Base-by-base conservation (phyloP, 768 basidiomycete genomes). In the Lepiota brunneoincarnata region DNA sequence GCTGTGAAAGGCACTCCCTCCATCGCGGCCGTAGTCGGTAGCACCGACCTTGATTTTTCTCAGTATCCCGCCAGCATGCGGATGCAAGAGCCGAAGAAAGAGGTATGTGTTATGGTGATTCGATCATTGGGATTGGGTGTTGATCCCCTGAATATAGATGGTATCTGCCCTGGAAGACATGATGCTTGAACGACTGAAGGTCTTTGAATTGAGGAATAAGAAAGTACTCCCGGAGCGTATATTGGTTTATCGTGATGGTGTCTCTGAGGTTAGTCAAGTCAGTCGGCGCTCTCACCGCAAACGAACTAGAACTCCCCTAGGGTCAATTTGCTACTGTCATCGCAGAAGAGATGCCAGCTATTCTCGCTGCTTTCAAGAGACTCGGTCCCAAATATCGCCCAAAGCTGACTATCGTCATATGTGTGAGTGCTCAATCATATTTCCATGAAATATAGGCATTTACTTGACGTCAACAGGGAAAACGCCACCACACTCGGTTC, bases 21-120 rank as follows among this genome's bases (percentile, higher is more conserved):
- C 1, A 86, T 93, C 55, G 89, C 89, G 0, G 91, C 89, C 4
- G 88, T 92, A n/a, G 91, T 92, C 4, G 91, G 84, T 1, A 92
- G 84, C 57, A 72, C 79, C 21, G 91, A 93, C 61, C 51, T 56
- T 3, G 66, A 75, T 2, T 91, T 78, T 60, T 81, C 78, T 0
- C 89, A 91, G 47, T 92, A 77, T 67, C 91, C 91, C 0, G 87
- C 82, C 1, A 89, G 87, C 57, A 68, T 93, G 72, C 72, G 79
- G 50, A 77, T 89, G 11, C 91, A 93, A 59, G 79, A 86, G 66
- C 72, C 79, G 4, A 86, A 78, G 74, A 86, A 91, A 70, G 91
- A 93, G 81, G 90, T 84, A 55, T 43, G 69, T 31, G 31, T 31
- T 31, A 31, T 31, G 11, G 31, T 9, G 6, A 9, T 31, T 31